Conservation (phyloP, 2,329 filamentous ascomycete species). For the Penicillium griseofulvum region DNA sequence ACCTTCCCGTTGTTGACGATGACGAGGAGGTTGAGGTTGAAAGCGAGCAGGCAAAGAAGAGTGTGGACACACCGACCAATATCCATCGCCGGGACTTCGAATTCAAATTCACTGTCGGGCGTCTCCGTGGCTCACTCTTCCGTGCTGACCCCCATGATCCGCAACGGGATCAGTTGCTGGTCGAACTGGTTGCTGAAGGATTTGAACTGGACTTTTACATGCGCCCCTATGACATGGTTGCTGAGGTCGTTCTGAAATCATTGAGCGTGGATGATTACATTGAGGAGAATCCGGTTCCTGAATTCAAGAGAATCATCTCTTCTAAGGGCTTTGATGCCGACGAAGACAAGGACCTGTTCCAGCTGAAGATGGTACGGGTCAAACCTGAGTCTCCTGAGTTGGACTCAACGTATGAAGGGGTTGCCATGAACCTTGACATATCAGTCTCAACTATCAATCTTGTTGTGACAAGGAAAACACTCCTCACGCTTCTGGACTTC, state of each 20-base stretch:
- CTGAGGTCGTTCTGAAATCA: slow-evolving; percentile 82
- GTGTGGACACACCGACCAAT: slow-evolving; percentile 56
- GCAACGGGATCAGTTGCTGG: slow-evolving; percentile 75
- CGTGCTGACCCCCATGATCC: slow-evolving; percentile 75
- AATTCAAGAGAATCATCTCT: slow-evolving; percentile 97
- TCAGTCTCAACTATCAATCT: slow-evolving; percentile 94
- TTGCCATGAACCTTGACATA: slow-evolving; percentile 89
- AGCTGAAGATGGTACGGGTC: slow-evolving; percentile 84
- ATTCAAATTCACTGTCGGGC: slow-evolving; percentile 94
- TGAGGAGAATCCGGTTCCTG: slow-evolving; percentile 74
- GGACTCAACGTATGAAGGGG: slow-evolving; percentile 83
- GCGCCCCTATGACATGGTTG: slow-evolving; percentile 86
- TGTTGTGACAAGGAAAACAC: slow-evolving; percentile 86
- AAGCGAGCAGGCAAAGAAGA: slow-evolving; percentile 56
- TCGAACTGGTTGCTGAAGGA: slow-evolving; percentile 84
- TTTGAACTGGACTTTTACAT: slow-evolving; percentile 88
- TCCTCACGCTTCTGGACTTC: slow-evolving; percentile 91
- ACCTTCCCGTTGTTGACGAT: slow-evolving; percentile 75
- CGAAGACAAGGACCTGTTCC: slow-evolving; percentile 76
- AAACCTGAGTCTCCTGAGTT: slow-evolving; percentile 92
- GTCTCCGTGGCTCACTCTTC: slow-evolving; percentile 88
- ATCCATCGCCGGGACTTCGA: slow-evolving; percentile 90
- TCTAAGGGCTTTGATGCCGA: slow-evolving; percentile 71
- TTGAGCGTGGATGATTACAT: slow-evolving; percentile 93
- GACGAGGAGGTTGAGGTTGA: slow-evolving; percentile 58